Conservation (phyloP, 2,329 filamentous ascomycete species). For the Pseudogymnoascus sp. region DNA sequence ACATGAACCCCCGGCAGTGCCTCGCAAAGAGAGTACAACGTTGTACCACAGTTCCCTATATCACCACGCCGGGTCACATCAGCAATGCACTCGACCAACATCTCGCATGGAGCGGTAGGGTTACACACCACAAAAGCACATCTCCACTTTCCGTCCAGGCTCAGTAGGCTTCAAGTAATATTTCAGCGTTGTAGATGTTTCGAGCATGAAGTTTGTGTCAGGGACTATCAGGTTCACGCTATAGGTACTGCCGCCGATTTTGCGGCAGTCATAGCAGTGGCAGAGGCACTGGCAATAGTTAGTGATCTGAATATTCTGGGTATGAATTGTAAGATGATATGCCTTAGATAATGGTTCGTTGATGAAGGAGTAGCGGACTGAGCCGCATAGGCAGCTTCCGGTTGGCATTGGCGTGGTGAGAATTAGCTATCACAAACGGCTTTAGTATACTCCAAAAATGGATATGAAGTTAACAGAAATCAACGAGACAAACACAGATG, state of each 20-base stretch:
- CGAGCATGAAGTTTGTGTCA: conserved; percentile 23
- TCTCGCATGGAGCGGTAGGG: background rate
- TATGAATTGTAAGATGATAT: background rate
- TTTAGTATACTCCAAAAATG: background rate
- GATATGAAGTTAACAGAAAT: background rate
- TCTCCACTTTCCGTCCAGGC: background rate
- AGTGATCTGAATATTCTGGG: background rate
- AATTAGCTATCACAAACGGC: background rate
- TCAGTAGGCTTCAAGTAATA: background rate
- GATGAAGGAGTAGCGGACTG: background rate
- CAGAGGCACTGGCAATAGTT: conserved; percentile 39
- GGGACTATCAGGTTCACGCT: conserved; percentile 37
- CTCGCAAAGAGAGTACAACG: conserved; percentile 30
- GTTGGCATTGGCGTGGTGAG: background rate
- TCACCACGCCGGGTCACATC: background rate
- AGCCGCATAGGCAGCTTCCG: conserved; percentile 2
- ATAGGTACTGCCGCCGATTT: conserved; percentile 46
- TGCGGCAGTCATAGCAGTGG: conserved; percentile 51
- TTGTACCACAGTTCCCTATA: conserved; percentile 42
- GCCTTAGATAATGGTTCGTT: background rate
- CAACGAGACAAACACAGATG: background rate
- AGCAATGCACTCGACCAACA: background rate
- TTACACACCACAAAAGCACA: background rate
- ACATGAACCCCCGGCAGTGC: conserved; percentile 19
- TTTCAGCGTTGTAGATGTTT: conserved; percentile 18